These are phyloP conservation scores for Ophiostoma sp. DNA, from an alignment of 2,329 filamentous ascomycete genomes.

Conservation along the genomic window DNA sequence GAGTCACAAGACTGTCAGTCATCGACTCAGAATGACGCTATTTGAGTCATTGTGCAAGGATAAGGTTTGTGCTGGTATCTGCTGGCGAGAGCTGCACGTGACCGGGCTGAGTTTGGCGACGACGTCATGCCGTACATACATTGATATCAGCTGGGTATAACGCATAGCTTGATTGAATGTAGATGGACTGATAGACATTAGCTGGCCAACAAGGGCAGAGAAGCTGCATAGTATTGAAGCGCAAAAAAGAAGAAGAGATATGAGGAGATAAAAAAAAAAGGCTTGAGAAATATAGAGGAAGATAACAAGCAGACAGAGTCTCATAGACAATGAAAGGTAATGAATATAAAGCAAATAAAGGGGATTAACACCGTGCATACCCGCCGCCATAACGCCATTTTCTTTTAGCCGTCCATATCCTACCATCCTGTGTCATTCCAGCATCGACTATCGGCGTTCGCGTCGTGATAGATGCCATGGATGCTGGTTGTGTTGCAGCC, in stretches of 20 bases:
- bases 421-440: neutral
- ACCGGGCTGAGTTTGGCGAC: neutral
- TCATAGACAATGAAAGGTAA: neutral
- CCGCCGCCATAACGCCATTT: slow-evolving; percentile 15
- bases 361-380: neutral
- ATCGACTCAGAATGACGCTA: too few species aligned
- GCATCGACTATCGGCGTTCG: neutral
- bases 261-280: neutral
- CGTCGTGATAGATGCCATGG: too few species aligned
- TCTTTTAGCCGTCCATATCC: neutral
- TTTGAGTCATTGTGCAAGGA: too few species aligned
- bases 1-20: too few species aligned
- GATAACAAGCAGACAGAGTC: neutral
- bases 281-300: neutral
- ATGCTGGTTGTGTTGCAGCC: too few species aligned
- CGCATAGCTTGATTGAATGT: too few species aligned
- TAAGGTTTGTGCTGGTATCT: too few species aligned
- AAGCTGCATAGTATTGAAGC: too few species aligned
- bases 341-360: neutral
- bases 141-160: neutral
- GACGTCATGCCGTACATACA: too few species aligned
- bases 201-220: too few species aligned
- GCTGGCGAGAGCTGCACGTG: neutral
- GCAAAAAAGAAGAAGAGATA: too few species aligned
- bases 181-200: too few species aligned